Base-by-base conservation (phyloP, 2,329 filamentous ascomycete genomes). In the Pseudofabraea citricarpa region DNA sequence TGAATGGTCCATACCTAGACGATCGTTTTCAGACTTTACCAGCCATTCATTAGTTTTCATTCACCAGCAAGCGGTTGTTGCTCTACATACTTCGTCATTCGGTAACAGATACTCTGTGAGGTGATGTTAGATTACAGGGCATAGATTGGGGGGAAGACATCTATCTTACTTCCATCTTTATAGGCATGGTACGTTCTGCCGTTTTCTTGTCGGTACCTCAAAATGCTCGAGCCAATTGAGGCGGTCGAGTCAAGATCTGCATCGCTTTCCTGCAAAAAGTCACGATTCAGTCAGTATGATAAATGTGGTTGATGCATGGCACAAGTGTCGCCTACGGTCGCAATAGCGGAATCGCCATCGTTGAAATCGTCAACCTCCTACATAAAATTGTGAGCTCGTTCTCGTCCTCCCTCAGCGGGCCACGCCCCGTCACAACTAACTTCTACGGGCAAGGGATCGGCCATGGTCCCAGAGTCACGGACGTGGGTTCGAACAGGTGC, bases 151-250 rank as follows among this genome's bases (percentile, higher is more conserved):
- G 21, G 13, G n/a, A 16, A 23, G 24, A 13, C 24, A 8, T 27
- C 13, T 27, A 27, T 27, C 40, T 21, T 42, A 42, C 40, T 42
- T 5, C 44, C 44, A 27, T 38, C 45, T 36, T 47, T 47, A 36
- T 36, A 64, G 5, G 62, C 51, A 38, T 67, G 64, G 26, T 66
- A 67, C 0, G 63, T 65, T 18, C 64, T 53, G 2, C 64, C 64
- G 43, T 67, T 63, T 27, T 65, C 63, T 3, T 54, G 48, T 10
- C 62, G 59, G 46, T 63, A 65, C 9, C 54, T 48, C 31, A 60
- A 44, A 27, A 67, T 61, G 40, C 61, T 66, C 1, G 62, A 63
- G 12, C 13, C 27, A 5, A 43, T 31, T 8, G 40, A 43, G 15
- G 18, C 15, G 16, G 40, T 36, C 4, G 40, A 43, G 24, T 24